Conservation (phyloP, 2,329 filamentous ascomycete species). For the Madurella fahalii region DNA sequence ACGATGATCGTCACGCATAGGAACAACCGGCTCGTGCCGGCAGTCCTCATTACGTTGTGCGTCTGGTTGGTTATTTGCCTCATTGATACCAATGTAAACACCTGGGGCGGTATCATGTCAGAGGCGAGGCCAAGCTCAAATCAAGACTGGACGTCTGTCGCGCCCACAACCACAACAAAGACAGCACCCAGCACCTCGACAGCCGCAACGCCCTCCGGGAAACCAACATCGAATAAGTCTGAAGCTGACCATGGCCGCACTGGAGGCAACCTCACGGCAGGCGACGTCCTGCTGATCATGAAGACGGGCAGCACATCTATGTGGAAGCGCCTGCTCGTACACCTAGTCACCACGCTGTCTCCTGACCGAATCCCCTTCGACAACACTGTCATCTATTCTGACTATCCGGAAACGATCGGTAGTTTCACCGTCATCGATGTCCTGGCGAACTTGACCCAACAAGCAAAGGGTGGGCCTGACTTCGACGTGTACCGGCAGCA, state of each 20-base stretch:
- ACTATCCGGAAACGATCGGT: slow-evolving; percentile 6
- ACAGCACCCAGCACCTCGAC: neutral
- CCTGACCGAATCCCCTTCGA: slow-evolving; percentile 6
- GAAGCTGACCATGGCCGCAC: too few relatives aligned
- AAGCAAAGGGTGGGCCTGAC: slow-evolving; percentile 2
- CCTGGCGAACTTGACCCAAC: slow-evolving; percentile 9
- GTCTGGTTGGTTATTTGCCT: slow-evolving; percentile 8
- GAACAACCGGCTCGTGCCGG: slow-evolving; percentile 16
- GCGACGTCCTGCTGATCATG: slow-evolving; percentile 12
- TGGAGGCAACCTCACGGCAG: neutral
- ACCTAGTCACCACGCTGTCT: slow-evolving; percentile 10
- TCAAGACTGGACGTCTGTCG: neutral
- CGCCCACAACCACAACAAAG: neutral
- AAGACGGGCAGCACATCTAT: slow-evolving; percentile 16
- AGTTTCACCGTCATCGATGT: slow-evolving; percentile 10
- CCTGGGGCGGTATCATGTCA: neutral
- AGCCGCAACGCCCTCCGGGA: neutral
- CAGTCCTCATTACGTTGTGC: slow-evolving; percentile 8
- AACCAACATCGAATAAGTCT: too few relatives aligned
- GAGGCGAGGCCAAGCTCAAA: neutral
- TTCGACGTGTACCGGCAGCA: slow-evolving; percentile 17
- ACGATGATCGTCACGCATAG: slow-evolving; percentile 12
- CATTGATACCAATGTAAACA: slow-evolving; percentile 9
- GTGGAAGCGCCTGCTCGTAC: slow-evolving; percentile 16
- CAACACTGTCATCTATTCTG: slow-evolving; percentile 14